Base-by-base conservation (phyloP, 163 green algal species). In the Prototheca cutis region DNA sequence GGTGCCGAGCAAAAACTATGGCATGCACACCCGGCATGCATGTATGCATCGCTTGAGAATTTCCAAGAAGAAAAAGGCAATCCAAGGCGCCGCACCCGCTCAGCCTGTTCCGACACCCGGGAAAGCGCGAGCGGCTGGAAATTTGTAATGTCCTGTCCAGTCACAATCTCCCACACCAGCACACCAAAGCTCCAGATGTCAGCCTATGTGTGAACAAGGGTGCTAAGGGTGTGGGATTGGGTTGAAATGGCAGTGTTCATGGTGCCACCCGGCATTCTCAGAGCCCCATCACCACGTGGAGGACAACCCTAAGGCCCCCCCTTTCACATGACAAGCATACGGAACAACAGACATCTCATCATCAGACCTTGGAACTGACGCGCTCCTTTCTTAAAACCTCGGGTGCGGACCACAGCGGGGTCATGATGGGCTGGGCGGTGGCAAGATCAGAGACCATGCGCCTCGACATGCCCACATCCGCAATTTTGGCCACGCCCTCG, bases 401-500 rank as follows among this genome's bases (percentile, higher is more conserved):
- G 28, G 82, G 82, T 1, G 82, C 80, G 0, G 78, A 75, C 80
- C 80, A 87, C 13, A 86, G 65, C 33, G 80, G 80, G 4, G 82
- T 90, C 80, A 87, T 85, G 19, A 84, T 62, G 28, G 77, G 76
- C 63, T 90, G 77, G 6, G 80, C 79, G 10, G 71, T 84, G 28
- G 85, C 66, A 36, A 84, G 72, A 6, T 81, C 77, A 25, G 7
- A 34, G n/a, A 54, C 29, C 23, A 58, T 30, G 6, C 30, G 13
- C 23, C 52, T 64, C 39, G 61, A 75, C 79, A 87, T 85, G 25
- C 81, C 81, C 66, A 89, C 74, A 66, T 89, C 81, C 0, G 77
- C 81, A 48, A 89, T 77, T 70, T 89, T 88, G 67, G 85, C 79
- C 34, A 83, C 65, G n/a, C 80, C 58, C 17, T 77, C 81, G 39